A percentile compares a stretch with the other conserved stretches of the same genome.
Conservation (phyloP, 2,329 filamentous ascomycete species). For the Talaromyces marneffei region DNA sequence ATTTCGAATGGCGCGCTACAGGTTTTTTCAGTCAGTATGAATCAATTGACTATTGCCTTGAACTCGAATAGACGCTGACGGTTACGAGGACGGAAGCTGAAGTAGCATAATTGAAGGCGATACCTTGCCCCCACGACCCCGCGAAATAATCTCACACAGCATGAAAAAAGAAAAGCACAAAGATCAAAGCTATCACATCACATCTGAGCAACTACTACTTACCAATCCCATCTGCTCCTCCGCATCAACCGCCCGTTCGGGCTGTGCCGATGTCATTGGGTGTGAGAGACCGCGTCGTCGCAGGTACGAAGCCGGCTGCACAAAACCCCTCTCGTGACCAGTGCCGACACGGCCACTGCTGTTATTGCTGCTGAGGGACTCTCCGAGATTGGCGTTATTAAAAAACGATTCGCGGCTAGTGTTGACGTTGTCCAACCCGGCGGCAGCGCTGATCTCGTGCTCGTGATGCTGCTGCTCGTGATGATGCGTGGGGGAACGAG, state of each 20-base stretch:
- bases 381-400: slow-evolving; percentile 2
- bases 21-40: slow-evolving; percentile 15
- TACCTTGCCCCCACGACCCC: slow-evolving; percentile 7
- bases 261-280: slow-evolving; percentile 37
- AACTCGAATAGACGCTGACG: background rate
- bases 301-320: slow-evolving; percentile 46
- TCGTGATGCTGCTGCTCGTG: background rate
- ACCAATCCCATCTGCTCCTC: slow-evolving; percentile 48
- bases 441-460: slow-evolving; percentile 15
- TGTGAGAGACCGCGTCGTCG: slow-evolving; percentile 35
- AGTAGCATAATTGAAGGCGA: background rate
- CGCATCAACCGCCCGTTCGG: slow-evolving; percentile 43
- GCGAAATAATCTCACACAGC: slow-evolving; percentile 1
- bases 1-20: slow-evolving; percentile 79
- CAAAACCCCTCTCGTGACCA: slow-evolving; percentile 43
- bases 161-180: background rate
- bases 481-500: slow-evolving; percentile 20
- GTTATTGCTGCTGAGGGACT: slow-evolving; percentile 4
- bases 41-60: background rate
- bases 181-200: background rate
- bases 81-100: background rate
- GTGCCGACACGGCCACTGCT: slow-evolving; percentile 13
- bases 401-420: background rate
- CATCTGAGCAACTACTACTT: slow-evolving; percentile 22
- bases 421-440: slow-evolving; percentile 9